Evolutionary conservation across 2,329 filamentous ascomycete species (phyloP).

Genomic region (Fusarium circinatum): DNA sequence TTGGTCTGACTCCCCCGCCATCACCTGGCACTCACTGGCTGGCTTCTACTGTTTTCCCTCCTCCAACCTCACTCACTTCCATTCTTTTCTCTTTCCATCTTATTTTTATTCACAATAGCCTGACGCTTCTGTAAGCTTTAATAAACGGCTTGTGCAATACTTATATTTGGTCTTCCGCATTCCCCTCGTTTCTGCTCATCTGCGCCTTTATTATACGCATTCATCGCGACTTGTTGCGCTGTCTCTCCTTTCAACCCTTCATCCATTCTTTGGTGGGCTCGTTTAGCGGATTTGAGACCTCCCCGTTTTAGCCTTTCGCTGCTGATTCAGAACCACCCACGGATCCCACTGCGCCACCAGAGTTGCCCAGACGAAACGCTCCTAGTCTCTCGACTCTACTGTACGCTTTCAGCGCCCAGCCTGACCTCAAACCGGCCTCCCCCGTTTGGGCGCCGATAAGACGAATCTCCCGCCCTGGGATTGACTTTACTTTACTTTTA

Average conservation of each 20-base stretch:
- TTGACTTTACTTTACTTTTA: constrained; percentile 2
- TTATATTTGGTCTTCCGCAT: not conserved
- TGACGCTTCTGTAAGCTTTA: constrained; percentile 15
- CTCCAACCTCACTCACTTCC: constrained; percentile 15
- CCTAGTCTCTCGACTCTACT: constrained; percentile 4
- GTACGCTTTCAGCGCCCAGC: constrained; percentile 19
- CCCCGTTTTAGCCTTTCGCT: constrained; percentile 14
- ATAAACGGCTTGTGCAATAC: constrained; percentile 18
- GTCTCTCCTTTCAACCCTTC: constrained; percentile 24
- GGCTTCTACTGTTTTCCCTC: constrained; percentile 12
- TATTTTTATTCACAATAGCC: constrained; percentile 8
- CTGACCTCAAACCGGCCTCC: constrained; percentile 4
- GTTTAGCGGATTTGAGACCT: constrained; percentile 25
- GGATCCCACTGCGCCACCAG: constrained; percentile 36
- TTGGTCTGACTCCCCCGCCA: constrained; percentile 27
- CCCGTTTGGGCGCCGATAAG: constrained; percentile 11
- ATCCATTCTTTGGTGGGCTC: constrained; percentile 17
- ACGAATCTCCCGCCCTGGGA: constrained; percentile 4
- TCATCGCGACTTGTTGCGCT: constrained; percentile 12
- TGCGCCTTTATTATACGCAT: not conserved
- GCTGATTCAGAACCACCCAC: constrained; percentile 31
- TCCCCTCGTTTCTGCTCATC: constrained; percentile 1
- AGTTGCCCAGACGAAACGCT: constrained; percentile 17
- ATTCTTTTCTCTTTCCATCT: not conserved
- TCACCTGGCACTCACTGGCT: constrained; percentile 2